Evolutionary conservation across 495 filamentous ascomycete genomes (phyloP).

Genomic region (Penicillium mononematosum): DNA sequence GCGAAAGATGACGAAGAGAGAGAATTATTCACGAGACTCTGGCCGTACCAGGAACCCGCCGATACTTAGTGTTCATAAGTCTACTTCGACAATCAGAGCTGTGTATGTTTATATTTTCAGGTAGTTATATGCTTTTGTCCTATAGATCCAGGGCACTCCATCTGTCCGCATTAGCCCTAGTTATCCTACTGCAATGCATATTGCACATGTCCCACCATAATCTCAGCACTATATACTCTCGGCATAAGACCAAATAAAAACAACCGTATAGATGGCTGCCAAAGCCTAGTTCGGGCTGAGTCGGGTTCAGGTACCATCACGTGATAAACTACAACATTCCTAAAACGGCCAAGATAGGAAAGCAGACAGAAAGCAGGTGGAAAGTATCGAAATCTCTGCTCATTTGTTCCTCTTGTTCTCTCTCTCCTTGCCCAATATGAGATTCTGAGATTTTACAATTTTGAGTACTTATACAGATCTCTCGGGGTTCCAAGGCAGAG

Average conservation of each 20-base stretch:
- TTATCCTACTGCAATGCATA: neutral
- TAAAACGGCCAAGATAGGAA: neutral
- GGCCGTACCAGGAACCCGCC: slow-evolving; percentile 36
- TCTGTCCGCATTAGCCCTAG: neutral
- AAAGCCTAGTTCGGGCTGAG: neutral
- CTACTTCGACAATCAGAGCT: neutral
- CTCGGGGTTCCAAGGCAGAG: slow-evolving; percentile 17
- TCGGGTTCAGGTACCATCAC: neutral
- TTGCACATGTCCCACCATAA: neutral
- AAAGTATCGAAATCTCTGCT: slow-evolving; percentile 4
- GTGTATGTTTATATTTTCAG: neutral
- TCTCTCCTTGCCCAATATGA: slow-evolving; percentile 7
- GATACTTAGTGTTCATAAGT: neutral
- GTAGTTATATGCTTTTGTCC: neutral
- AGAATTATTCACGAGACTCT: slow-evolving; percentile 29
- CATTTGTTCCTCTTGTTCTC: slow-evolving; percentile 3
- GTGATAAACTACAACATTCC: neutral
- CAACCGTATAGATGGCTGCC: neutral
- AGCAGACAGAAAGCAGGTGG: neutral
- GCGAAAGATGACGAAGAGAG: slow-evolving; percentile 5
- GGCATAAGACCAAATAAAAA: neutral
- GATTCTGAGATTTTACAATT: slow-evolving; percentile 13
- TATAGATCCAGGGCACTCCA: neutral
- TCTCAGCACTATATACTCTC: neutral
- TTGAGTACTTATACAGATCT: slow-evolving; percentile 16